Evolutionary conservation across 306 rosid species (phyloP).

Genomic region (Cucumis melo): DNA sequence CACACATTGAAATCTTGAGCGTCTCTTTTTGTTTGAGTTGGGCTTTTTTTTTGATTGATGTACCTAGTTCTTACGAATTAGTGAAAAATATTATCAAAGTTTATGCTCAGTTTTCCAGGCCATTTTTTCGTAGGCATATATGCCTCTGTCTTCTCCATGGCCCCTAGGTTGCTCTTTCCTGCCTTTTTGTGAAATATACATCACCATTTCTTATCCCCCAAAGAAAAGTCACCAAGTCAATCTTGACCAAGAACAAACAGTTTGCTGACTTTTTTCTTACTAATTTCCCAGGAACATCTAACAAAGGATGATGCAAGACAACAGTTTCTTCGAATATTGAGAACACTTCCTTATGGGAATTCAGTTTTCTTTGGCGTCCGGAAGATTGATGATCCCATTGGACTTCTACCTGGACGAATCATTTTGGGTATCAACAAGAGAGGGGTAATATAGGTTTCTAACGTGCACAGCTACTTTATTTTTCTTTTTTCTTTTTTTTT

Average conservation of each 20-base stretch:
- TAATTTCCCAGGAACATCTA: constrained; percentile 46
- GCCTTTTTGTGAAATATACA: neutral
- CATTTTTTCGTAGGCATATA: neutral
- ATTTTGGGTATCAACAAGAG: constrained; percentile 89
- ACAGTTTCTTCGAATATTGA: constrained; percentile 70
- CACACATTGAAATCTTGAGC: neutral
- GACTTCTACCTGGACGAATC: constrained; percentile 84
- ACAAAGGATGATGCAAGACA: constrained; percentile 91
- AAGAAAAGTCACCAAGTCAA: neutral
- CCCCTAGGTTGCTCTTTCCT: neutral
- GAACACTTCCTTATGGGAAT: constrained; percentile 81
- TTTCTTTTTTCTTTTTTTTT: too few species aligned
- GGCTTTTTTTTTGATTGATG: neutral
- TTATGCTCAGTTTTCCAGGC: neutral
- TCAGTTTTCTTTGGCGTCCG: constrained; percentile 85
- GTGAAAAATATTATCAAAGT: neutral
- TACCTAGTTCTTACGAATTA: neutral
- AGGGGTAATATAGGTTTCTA: constrained; percentile 44
- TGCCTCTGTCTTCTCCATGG: neutral
- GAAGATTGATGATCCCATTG: constrained; percentile 94
- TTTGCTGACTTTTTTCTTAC: neutral
- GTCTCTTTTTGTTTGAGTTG: neutral
- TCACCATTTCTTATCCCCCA: neutral
- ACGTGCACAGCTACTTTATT: neutral
- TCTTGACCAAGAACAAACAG: neutral